Conservation (phyloP, 148 eudicot genomes). For the Polygonum aviculare region DNA sequence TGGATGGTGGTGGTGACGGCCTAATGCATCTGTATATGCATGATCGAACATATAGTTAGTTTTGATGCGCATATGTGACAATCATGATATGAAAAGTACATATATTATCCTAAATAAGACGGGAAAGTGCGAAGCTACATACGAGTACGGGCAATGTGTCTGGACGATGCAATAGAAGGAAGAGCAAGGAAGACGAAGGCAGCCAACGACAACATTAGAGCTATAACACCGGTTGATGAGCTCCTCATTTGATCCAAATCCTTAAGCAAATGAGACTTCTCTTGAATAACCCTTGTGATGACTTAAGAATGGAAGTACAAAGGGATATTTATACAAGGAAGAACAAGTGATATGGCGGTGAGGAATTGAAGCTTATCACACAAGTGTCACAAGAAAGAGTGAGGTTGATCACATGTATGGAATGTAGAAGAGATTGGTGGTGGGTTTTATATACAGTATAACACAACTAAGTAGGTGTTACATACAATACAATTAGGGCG, state of each 20-base stretch:
- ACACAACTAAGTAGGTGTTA: neutral
- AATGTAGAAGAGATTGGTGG: neutral
- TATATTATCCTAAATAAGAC: neutral
- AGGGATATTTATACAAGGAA: neutral
- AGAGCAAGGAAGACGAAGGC: constrained; percentile 19
- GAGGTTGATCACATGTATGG: neutral
- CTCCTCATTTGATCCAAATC: neutral
- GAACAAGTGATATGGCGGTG: neutral
- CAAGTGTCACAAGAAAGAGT: neutral
- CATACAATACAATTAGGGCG: neutral
- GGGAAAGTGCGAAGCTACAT: neutral
- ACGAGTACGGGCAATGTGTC: constrained; percentile 32
- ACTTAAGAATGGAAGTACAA: neutral
- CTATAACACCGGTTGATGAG: constrained; percentile 9
- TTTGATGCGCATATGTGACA: no score
- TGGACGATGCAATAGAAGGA: constrained; percentile 20
- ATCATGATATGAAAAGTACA: no score
- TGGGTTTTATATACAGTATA: neutral
- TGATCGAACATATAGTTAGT: neutral
- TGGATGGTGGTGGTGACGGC: neutral
- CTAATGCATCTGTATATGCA: neutral
- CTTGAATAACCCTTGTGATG: neutral
- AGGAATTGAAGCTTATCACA: neutral
- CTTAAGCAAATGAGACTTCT: neutral
- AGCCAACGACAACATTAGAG: neutral